These are phyloP conservation scores for Paramecium sonneborni DNA, from an alignment of 73 alveolate species.

Conservation along the genomic window DNA sequence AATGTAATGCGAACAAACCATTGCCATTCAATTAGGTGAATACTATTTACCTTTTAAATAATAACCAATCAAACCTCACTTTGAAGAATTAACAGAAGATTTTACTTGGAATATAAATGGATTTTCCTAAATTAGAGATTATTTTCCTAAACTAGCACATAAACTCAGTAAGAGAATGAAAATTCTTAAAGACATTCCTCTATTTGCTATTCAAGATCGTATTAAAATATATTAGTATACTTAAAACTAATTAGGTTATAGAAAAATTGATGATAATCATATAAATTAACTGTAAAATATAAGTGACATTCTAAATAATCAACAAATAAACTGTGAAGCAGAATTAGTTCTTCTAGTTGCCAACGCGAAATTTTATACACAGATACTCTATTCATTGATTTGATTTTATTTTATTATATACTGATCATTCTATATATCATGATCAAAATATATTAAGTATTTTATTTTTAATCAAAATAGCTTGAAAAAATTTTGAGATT, in stretches of 20 bases:
- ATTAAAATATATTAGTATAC: background rate
- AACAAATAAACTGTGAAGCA: background rate
- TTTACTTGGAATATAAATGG: constrained; percentile 8
- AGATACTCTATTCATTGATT: background rate
- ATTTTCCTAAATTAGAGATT: background rate
- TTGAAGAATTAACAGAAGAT: background rate
- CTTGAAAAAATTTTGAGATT: too few relatives aligned
- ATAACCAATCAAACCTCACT: background rate
- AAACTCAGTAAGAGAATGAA: constrained; percentile 34
- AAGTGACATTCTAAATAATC: background rate
- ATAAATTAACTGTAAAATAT: background rate
- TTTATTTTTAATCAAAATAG: too few relatives aligned
- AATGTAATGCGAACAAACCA: background rate
- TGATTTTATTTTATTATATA: background rate
- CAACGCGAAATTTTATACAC: background rate
- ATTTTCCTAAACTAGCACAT: constrained; percentile 14
- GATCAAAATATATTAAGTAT: too few relatives aligned
- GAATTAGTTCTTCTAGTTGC: background rate
- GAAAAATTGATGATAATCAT: background rate
- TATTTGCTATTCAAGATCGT: background rate
- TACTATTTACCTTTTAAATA: background rate
- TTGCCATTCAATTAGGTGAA: constrained; percentile 12
- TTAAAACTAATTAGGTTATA: background rate
- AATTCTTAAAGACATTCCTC: background rate
- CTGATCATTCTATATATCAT: too few relatives aligned